These are phyloP conservation scores for Botryotinia convoluta DNA, from an alignment of 2,329 filamentous ascomycete genomes.

Conservation along the genomic window DNA sequence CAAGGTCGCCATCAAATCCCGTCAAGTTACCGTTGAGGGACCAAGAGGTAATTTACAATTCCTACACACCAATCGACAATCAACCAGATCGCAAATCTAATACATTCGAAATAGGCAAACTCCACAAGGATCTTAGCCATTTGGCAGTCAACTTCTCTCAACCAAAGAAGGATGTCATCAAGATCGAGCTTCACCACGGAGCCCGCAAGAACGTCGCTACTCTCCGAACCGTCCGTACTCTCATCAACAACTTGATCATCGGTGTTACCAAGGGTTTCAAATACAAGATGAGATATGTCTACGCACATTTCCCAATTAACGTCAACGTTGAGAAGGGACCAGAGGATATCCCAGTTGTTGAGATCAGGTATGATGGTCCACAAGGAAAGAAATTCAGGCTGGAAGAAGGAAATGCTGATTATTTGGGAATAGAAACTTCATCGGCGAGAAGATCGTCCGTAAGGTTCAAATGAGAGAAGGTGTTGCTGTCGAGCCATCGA, in stretches of 20 bases:
- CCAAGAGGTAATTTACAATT: conserved; percentile 68
- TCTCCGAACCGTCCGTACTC: conserved; percentile 93
- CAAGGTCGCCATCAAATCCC: conserved; percentile 96
- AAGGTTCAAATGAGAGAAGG: conserved; percentile 83
- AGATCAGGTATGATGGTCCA: conserved; percentile 77
- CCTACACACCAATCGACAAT: conserved; percentile 11
- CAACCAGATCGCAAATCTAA: conserved; percentile 36
- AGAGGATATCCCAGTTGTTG: conserved; percentile 85
- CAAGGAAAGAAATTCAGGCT: conserved; percentile 3
- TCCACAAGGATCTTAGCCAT: conserved; percentile 94
- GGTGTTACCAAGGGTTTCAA: conserved; percentile 99
- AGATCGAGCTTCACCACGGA: conserved; percentile 98
- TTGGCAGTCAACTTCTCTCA: conserved; percentile 93
- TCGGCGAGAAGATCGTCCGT: conserved; percentile 99
- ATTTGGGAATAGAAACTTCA: conserved; percentile 71
- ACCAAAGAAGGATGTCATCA: conserved; percentile 81
- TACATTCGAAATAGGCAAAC: conserved; percentile 65
- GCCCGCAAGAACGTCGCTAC: conserved; percentile 96
- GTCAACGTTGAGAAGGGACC: conserved; percentile 97
- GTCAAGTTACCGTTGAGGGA: conserved; percentile 94
- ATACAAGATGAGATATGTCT: conserved; percentile 99
- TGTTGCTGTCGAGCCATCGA: conserved; percentile 86
- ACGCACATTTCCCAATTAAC: conserved; percentile 99
- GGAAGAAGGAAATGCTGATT: conserved; percentile 38
- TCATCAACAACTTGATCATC: conserved; percentile 98